Evolutionary conservation across 1,139 yeast genomes (phyloP).

Genomic region (Chernovozyma sophiae-reginae): DNA sequence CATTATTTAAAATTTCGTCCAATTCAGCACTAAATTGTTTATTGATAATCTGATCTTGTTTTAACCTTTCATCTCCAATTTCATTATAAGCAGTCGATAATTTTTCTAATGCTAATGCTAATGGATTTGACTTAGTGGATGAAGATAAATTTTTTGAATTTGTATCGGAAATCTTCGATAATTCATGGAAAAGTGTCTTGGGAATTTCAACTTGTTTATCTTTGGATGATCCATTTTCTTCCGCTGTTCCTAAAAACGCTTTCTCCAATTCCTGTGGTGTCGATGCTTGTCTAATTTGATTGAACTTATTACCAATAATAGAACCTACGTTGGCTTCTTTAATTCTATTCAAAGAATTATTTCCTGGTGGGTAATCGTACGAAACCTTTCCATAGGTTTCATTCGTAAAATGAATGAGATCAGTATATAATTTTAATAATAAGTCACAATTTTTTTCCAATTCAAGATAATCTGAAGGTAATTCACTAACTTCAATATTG

Average conservation of each 20-base stretch:
- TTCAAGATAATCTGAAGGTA: constrained; percentile 67
- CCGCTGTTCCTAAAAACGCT: constrained; percentile 29
- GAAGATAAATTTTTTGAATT: constrained; percentile 1
- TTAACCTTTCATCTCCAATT: constrained; percentile 58
- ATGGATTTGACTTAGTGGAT: not conserved
- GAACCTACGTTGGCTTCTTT: constrained; percentile 63
- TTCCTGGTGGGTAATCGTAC: constrained; percentile 73
- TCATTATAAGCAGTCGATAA: constrained; percentile 57
- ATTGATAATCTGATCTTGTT: constrained; percentile 60
- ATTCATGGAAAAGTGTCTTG: constrained; percentile 44
- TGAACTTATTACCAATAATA: constrained; percentile 49
- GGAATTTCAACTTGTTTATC: constrained; percentile 21
- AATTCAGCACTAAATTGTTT: constrained; percentile 54
- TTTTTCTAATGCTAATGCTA: constrained; percentile 30
- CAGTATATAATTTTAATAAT: constrained; percentile 55
- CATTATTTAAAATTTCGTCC: constrained; percentile 47
- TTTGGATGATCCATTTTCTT: constrained; percentile 5
- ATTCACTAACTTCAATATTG: constrained; percentile 49
- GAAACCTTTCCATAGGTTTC: constrained; percentile 63
- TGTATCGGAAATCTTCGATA: constrained; percentile 26
- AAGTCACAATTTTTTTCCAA: constrained; percentile 66
- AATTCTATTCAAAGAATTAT: constrained; percentile 39
- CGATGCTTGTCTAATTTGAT: constrained; percentile 55
- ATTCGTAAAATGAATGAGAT: constrained; percentile 51
- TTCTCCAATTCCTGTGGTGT: constrained; percentile 64